phyloP scores from a whole-genome alignment of 2,329 filamentous ascomycete genomes.

The Alternaria brassicicola region DNA sequence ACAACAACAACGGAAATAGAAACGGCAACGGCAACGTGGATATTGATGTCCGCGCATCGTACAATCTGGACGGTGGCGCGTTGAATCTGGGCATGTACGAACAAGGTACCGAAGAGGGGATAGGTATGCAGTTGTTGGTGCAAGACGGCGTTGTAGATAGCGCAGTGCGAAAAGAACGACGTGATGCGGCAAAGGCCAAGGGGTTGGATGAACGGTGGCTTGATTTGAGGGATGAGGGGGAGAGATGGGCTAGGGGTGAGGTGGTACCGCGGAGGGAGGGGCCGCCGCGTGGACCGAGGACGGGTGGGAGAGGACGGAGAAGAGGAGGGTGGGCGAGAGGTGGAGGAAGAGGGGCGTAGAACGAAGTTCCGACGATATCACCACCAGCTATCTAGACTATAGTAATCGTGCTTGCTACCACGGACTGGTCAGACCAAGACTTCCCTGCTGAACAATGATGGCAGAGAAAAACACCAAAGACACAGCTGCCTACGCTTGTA shows the following conservation, averaged over 20 bases:
- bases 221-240: conserved; percentile 33
- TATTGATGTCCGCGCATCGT: conserved; percentile 39
- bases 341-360: neutral
- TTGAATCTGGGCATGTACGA: conserved; percentile 56
- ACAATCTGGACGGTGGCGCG: conserved; percentile 46
- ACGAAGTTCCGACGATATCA: neutral
- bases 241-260: conserved; percentile 26
- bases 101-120: conserved; percentile 44
- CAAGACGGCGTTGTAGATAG: conserved; percentile 46
- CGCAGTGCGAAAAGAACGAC: conserved; percentile 18
- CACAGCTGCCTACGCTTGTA: neutral
- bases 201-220: conserved; percentile 51
- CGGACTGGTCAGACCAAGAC: neutral
- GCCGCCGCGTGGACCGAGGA: conserved; percentile 12
- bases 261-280: neutral
- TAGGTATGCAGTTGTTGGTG: conserved; percentile 49
- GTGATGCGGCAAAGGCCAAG: conserved; percentile 17
- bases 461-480: rapidly evolving
- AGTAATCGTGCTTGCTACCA: neutral
- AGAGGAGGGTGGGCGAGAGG: conserved; percentile 23
- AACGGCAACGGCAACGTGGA: neutral
- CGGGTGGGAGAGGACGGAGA: conserved; percentile 11
- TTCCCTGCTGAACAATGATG: neutral
- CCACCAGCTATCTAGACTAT: neutral
- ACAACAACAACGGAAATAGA: neutral